Percentiles rank a stretch among this genome's conserved stretches.
Evolutionary conservation across 2,329 filamentous ascomycete genomes (phyloP).

Genomic region (Colletotrichum sp.): DNA sequence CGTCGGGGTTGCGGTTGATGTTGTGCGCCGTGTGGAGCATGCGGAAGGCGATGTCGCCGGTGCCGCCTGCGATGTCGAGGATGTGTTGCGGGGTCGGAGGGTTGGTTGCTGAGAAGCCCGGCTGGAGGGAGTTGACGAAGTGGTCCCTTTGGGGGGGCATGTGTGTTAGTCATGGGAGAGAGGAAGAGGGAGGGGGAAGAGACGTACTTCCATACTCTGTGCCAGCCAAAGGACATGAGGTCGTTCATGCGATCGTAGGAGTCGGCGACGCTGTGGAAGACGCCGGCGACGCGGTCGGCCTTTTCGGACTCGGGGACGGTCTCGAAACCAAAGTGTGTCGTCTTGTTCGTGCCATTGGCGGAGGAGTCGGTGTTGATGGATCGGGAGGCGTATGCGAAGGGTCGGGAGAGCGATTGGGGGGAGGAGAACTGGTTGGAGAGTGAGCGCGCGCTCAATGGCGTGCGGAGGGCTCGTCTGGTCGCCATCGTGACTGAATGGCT

Average conservation of each 20-base stretch:
- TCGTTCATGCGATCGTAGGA: conserved; percentile 99
- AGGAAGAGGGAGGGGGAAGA: not conserved
- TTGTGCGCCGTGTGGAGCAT: conserved; percentile 87
- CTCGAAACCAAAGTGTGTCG: conserved; percentile 91
- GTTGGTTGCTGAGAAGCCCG: conserved; percentile 62
- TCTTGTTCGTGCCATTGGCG: conserved; percentile 46
- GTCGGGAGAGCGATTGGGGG: conserved; percentile 4
- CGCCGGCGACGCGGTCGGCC: conserved; percentile 72
- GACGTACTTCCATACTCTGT: conserved; percentile 86
- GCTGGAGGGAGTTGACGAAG: conserved; percentile 91
- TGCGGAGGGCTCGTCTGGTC: conserved; percentile 12
- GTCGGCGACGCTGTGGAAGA: conserved; percentile 94
- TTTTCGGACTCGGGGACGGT: conserved; percentile 84
- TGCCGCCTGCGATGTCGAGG: conserved; percentile 95
- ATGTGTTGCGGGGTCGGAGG: conserved; percentile 68
- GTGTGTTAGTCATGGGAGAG: conserved; percentile 2
- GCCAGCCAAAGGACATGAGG: conserved; percentile 96
- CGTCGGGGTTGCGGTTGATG: conserved; percentile 72
- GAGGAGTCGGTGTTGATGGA: conserved; percentile 27
- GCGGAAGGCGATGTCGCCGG: conserved; percentile 96
- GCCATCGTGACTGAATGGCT: not conserved
- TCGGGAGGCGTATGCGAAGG: conserved; percentile 33
- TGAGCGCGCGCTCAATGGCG: conserved; percentile 1
- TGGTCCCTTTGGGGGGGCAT: conserved; percentile 64
- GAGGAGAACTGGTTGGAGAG: not conserved